Percentiles rank a stretch among this genome's conserved stretches.
Evolutionary conservation across 192 early-diverging fungal genomes (phyloP).

Genomic region (Gonapodya prolifera): DNA sequence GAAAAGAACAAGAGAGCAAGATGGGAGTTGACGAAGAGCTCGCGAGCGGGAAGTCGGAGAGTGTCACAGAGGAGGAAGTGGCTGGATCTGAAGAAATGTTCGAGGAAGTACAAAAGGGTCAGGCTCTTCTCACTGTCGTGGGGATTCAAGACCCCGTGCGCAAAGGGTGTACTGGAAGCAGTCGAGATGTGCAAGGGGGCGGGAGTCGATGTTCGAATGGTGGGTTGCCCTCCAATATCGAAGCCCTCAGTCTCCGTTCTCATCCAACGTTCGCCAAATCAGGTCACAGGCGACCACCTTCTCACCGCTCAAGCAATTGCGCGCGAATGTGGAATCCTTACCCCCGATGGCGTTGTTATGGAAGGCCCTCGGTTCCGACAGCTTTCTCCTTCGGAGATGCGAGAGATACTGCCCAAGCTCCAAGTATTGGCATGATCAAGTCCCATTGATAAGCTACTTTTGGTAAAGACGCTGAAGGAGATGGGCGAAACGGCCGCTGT

Average conservation of each 20-base stretch:
- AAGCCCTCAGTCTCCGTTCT: no score
- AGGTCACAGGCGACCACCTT: slow-evolving; percentile 95
- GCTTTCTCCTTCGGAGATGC: slow-evolving; percentile 63
- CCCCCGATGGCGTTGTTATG: slow-evolving; percentile 65
- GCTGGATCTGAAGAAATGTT: no score
- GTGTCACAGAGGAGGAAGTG: no score
- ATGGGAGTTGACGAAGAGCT: no score
- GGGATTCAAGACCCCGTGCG: slow-evolving; percentile 85
- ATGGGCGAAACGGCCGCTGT: slow-evolving; percentile 93
- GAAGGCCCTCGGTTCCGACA: slow-evolving; percentile 89
- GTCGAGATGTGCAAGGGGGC: slow-evolving; percentile 75
- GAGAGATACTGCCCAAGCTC: slow-evolving; percentile 74
- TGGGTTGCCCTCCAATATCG: no score
- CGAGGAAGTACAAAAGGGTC: background rate
- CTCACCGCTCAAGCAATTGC: slow-evolving; percentile 91
- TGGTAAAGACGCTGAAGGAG: slow-evolving; percentile 75
- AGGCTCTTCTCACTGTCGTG: slow-evolving; percentile 43
- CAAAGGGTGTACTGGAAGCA: slow-evolving; percentile 79
- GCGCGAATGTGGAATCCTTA: slow-evolving; percentile 80
- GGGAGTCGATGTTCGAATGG: slow-evolving; percentile 95
- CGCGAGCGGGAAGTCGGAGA: no score
- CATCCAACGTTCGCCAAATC: no score
- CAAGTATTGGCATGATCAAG: slow-evolving; percentile 89
- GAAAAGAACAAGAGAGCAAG: no score
- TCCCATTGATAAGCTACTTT: slow-evolving; percentile 90